Percentiles rank a stretch among this genome's conserved stretches.
Conservation (phyloP, 169 alveolate genomes). For the Condylostoma magnum region DNA sequence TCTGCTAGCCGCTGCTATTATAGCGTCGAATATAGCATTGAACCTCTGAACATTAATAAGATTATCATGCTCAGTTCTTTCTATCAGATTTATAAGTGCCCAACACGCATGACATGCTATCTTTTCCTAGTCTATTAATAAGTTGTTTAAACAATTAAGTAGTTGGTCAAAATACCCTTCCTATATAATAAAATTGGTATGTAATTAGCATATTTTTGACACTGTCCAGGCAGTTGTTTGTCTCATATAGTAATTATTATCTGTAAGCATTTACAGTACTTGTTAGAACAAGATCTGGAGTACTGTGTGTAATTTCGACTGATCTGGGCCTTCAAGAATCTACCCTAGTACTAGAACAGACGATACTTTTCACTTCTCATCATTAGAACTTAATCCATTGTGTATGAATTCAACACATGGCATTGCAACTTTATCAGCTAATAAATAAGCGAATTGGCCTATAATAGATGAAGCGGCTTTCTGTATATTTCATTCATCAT, state of each 20-base stretch:
- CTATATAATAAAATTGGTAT: slow-evolving; percentile 26
- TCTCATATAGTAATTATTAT: slow-evolving; percentile 29
- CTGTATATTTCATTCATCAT: slow-evolving; percentile 49
- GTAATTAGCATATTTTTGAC: slow-evolving; percentile 39
- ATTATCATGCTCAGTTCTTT: neutral
- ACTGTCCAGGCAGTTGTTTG: slow-evolving; percentile 50
- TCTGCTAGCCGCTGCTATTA: neutral
- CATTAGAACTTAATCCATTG: slow-evolving; percentile 6
- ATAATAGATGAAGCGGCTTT: slow-evolving; percentile 40
- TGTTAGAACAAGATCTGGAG: slow-evolving; percentile 29
- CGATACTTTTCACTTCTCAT: slow-evolving; percentile 37
- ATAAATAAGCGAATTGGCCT: slow-evolving; percentile 18
- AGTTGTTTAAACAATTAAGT: neutral
- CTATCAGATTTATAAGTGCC: slow-evolving; percentile 31
- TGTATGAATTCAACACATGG: slow-evolving; percentile 34
- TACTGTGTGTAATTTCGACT: neutral
- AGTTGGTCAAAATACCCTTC: neutral
- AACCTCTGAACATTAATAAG: neutral
- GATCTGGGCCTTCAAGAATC: slow-evolving; percentile 55
- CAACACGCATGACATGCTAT: slow-evolving; percentile 38
- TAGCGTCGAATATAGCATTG: neutral
- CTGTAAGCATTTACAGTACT: slow-evolving; percentile 31
- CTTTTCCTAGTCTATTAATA: slow-evolving; percentile 31
- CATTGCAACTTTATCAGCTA: slow-evolving; percentile 34
- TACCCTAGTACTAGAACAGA: slow-evolving; percentile 54